A percentile compares a stretch with the other conserved stretches of the same genome.
Conservation (phyloP, 75 land plant genomes). For the Pseudotsuga menziesii region DNA sequence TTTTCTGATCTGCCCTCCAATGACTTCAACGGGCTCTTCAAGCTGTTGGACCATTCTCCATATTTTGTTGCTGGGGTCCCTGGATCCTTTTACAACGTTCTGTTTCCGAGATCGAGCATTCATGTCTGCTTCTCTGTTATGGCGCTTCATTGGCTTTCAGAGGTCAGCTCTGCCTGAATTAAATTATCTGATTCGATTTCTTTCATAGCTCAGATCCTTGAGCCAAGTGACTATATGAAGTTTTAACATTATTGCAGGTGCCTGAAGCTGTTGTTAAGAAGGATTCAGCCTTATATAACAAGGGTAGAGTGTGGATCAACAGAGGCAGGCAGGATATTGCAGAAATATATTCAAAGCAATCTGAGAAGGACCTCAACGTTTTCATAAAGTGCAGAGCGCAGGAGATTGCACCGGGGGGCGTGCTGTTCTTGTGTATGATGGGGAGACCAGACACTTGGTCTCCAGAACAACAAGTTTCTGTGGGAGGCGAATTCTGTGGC, state of each 20-base stretch:
- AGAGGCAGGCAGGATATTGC: background rate
- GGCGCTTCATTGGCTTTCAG: slow-evolving; percentile 24
- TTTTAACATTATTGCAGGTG: background rate
- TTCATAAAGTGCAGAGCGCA: slow-evolving; percentile 12
- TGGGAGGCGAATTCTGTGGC: slow-evolving; percentile 6
- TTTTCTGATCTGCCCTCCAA: slow-evolving; percentile 23
- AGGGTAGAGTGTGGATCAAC: slow-evolving; percentile 17
- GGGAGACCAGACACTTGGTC: slow-evolving; percentile 7
- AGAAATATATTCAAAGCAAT: background rate
- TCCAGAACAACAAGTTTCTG: background rate
- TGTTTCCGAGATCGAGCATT: slow-evolving; percentile 19
- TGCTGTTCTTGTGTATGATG: slow-evolving; percentile 4
- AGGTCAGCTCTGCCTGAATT: background rate
- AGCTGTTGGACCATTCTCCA: slow-evolving; percentile 6
- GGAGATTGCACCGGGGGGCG: slow-evolving; percentile 12
- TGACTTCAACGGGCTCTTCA: slow-evolving; percentile 26
- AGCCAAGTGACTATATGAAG: too few species aligned
- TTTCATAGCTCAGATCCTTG: too few species aligned
- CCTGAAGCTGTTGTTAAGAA: slow-evolving; percentile 8
- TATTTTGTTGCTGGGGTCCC: slow-evolving; percentile 23
- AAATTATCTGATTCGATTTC: too few species aligned
- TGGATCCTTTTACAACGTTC: slow-evolving; percentile 15
- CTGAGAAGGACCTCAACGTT: slow-evolving; percentile 9
- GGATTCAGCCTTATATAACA: slow-evolving; percentile 13
- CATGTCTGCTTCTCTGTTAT: slow-evolving; percentile 19